Evolutionary conservation across 2,329 filamentous ascomycete genomes (phyloP).

Genomic region (Sordariomycetes sp.): DNA sequence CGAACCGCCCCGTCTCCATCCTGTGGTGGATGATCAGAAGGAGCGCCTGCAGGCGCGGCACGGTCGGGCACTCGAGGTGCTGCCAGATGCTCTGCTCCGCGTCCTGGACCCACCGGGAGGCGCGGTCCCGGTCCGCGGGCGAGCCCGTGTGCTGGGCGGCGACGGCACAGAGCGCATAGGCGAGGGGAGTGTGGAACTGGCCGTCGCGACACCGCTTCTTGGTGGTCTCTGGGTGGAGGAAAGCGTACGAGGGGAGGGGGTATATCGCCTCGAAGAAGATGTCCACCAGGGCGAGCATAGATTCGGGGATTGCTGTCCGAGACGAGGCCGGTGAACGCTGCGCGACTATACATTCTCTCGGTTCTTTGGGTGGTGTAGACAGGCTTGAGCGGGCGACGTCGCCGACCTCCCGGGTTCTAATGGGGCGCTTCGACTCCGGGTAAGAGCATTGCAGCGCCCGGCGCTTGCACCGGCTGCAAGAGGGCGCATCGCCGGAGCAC

Average conservation of each 20-base stretch:
- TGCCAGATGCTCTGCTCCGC: conserved; percentile 40
- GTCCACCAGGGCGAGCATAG: conserved; percentile 10
- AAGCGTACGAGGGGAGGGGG: conserved; percentile 17
- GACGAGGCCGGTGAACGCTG: background rate
- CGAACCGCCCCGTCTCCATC: conserved; percentile 29
- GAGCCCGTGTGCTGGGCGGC: conserved; percentile 27
- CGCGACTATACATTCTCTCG: background rate
- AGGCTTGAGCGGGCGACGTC: background rate
- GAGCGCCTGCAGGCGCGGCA: conserved; percentile 41
- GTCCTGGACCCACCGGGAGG: conserved; percentile 34
- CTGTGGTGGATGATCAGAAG: conserved; percentile 33
- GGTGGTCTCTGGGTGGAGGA: conserved; percentile 46
- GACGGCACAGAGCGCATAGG: conserved; percentile 39
- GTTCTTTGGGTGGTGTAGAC: background rate
- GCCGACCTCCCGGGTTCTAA: conserved; percentile 5
- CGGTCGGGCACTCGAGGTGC: conserved; percentile 43
- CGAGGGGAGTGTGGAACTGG: conserved; percentile 41
- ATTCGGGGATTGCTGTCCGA: background rate
- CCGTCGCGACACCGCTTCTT: conserved; percentile 49
- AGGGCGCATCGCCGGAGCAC: background rate
- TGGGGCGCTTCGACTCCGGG: conserved; percentile 32
- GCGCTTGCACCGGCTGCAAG: conserved; percentile 28
- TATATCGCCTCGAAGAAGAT: conserved; percentile 15
- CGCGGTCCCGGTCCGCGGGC: conserved; percentile 26
- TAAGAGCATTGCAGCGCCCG: conserved; percentile 48